A percentile compares a stretch with the other conserved stretches of the same genome.
phyloP scores from a whole-genome alignment of 352 stramenopile species.

The Phytopythium aichiense region DNA sequence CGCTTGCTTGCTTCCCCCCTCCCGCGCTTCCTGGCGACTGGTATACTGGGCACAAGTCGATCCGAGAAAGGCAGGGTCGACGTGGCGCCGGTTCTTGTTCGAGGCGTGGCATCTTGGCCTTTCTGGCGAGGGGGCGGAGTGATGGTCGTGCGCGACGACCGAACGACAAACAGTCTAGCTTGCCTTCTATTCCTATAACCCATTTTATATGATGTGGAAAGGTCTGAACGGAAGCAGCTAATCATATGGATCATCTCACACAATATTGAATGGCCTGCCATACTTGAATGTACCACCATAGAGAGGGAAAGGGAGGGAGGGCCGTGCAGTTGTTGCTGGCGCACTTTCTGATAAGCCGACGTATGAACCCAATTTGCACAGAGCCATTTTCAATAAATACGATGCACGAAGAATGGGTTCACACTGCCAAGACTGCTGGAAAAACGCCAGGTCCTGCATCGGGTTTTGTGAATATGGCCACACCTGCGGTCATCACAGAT shows the following conservation, averaged over 20 bases:
- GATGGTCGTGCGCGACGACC: neutral
- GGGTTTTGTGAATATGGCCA: neutral
- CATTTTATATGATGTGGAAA: too few species aligned
- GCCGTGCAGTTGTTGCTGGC: neutral
- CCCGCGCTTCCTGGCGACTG: neutral
- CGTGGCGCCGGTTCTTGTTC: neutral
- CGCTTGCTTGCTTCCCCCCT: neutral
- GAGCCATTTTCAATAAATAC: neutral
- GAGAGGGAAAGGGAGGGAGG: neutral
- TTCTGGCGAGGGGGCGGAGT: neutral
- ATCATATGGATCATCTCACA: too few species aligned
- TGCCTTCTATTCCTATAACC: too few species aligned
- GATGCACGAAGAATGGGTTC: neutral
- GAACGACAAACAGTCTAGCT: neutral
- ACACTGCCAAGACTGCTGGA: neutral
- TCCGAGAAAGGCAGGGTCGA: neutral
- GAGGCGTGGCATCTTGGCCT: neutral
- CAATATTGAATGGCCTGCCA: too few species aligned
- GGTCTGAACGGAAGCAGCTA: too few species aligned
- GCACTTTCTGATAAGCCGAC: neutral
- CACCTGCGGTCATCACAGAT: neutral
- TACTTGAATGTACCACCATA: too few species aligned
- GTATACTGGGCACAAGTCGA: neutral
- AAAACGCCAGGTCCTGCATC: neutral
- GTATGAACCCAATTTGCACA: neutral